These are phyloP conservation scores for Penicillium sp. DNA, from an alignment of 2,329 filamentous ascomycete genomes.

Conservation along the genomic window DNA sequence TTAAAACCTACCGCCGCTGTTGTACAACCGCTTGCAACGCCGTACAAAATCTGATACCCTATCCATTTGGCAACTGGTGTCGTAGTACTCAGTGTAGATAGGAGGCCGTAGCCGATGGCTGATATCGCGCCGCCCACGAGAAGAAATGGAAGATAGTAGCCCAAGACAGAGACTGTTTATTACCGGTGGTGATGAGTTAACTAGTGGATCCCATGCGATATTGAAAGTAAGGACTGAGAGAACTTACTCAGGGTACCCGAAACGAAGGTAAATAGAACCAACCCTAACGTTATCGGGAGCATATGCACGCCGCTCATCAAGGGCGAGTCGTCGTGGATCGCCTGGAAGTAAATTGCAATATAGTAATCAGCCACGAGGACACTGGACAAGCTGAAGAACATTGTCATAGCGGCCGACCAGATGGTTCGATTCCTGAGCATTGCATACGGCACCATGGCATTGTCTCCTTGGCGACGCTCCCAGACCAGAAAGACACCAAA, in stretches of 20 bases:
- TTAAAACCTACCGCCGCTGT: slow-evolving; percentile 10
- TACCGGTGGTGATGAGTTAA: too few species aligned
- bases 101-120: slow-evolving; percentile 33
- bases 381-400: neutral
- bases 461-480: slow-evolving; percentile 42
- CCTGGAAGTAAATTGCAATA: slow-evolving; percentile 52
- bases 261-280: slow-evolving; percentile 4
- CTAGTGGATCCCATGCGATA: too few species aligned
- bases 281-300: slow-evolving; percentile 15
- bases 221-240: neutral
- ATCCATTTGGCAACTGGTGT: slow-evolving; percentile 26
- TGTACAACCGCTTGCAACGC: slow-evolving; percentile 17
- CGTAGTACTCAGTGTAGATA: slow-evolving; percentile 28
- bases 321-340: slow-evolving; percentile 27
- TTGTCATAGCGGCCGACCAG: slow-evolving; percentile 2
- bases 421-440: slow-evolving; percentile 28
- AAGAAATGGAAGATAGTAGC: slow-evolving; percentile 37
- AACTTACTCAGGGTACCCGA: slow-evolving; percentile 6
- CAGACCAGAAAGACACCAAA: slow-evolving; percentile 36
- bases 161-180: slow-evolving; percentile 14
- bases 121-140: slow-evolving; percentile 29
- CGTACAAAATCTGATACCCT: slow-evolving; percentile 32
- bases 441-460: slow-evolving; percentile 16
- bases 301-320: slow-evolving; percentile 24
- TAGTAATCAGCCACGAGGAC: slow-evolving; percentile 46